Percentiles rank a stretch among this genome's conserved stretches.
These are phyloP conservation scores for Euphorbia celastroides DNA, from an alignment of 441 rosid species.

Conservation along the genomic window DNA sequence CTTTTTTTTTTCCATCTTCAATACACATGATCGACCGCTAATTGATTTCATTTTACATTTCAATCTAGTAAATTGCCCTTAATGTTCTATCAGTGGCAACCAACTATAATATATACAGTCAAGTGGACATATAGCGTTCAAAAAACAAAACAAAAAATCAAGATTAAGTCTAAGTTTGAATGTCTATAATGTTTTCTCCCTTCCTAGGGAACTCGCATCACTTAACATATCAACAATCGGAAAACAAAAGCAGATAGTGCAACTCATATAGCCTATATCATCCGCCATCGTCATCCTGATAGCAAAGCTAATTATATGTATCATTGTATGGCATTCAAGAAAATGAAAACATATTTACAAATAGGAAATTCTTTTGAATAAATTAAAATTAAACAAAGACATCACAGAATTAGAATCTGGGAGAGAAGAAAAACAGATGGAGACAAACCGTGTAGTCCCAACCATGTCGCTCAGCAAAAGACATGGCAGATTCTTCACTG, in stretches of 20 bases:
- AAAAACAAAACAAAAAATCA: too few relatives aligned
- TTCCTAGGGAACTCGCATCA: neutral
- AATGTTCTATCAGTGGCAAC: neutral
- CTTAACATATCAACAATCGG: neutral
- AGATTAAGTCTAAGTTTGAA: neutral
- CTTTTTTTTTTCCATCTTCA: neutral
- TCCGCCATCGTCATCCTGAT: constrained; percentile 1
- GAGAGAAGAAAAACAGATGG: neutral
- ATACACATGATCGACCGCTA: neutral
- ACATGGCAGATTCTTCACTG: constrained; percentile 71
- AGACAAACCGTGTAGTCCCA: constrained; percentile 75
- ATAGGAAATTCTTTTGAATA: neutral
- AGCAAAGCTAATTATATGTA: neutral
- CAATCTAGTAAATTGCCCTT: neutral
- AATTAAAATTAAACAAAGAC: neutral
- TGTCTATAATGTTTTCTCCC: neutral
- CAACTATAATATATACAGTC: neutral
- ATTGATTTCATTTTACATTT: neutral
- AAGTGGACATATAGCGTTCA: neutral
- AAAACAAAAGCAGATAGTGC: neutral
- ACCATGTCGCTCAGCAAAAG: constrained; percentile 85
- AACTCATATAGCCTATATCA: neutral
- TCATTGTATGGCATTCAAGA: neutral
- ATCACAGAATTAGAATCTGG: too few relatives aligned
- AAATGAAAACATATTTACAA: neutral